Evolutionary conservation across 2,329 filamentous ascomycete species (phyloP).

Genomic region (Colletotrichum echinochloae): DNA sequence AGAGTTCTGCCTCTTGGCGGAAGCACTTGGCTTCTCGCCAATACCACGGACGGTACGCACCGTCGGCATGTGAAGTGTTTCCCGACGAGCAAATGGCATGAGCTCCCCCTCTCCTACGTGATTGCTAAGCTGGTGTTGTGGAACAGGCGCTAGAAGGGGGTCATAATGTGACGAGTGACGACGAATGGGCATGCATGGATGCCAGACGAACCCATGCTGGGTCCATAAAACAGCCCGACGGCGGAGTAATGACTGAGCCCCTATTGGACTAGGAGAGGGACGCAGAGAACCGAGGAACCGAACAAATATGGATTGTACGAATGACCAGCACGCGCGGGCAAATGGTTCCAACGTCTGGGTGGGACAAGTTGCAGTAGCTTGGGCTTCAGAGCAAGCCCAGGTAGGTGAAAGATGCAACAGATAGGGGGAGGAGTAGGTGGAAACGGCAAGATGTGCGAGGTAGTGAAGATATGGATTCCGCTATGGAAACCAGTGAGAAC

Average conservation of each 20-base stretch:
- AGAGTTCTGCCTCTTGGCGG: not conserved
- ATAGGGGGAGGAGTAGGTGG: not conserved
- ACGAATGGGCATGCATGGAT: not conserved
- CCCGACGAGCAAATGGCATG: not conserved
- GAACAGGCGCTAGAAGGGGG: not conserved
- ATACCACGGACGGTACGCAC: too few relatives aligned
- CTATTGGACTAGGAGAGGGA: constrained; percentile 8
- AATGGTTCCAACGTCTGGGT: not conserved
- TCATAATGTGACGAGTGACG: not conserved
- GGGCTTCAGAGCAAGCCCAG: not conserved
- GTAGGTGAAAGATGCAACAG: not conserved
- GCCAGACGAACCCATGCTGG: not conserved
- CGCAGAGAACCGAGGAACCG: too few relatives aligned
- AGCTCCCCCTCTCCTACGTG: too few relatives aligned
- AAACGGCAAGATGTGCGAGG: not conserved
- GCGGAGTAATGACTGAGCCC: constrained; percentile 22
- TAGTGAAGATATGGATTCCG: not conserved
- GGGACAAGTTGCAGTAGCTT: not conserved
- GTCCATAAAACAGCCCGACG: constrained; percentile 1
- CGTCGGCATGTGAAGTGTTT: not conserved
- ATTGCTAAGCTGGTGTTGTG: not conserved
- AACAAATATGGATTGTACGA: not conserved
- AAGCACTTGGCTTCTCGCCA: not conserved
- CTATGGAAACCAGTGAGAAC: not conserved
- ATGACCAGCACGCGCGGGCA: not conserved